Evolutionary conservation across 805 yeast genomes (phyloP).

Genomic region (Kazachstania bromeliacearum): DNA sequence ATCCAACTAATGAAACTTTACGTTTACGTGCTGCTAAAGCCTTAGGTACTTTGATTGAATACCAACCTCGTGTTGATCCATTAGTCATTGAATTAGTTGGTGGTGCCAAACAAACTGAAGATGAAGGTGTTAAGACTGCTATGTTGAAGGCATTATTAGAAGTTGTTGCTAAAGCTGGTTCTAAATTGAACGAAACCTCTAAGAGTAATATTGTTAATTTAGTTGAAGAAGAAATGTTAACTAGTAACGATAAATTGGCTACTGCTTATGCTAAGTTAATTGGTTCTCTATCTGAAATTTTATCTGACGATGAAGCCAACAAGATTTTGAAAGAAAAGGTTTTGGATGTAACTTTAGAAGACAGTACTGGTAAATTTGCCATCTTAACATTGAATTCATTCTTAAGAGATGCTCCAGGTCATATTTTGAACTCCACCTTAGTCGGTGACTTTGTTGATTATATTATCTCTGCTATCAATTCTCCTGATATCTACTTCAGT

Average conservation of each 20-base stretch:
- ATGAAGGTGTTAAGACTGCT: constrained; percentile 68
- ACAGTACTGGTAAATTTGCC: constrained; percentile 48
- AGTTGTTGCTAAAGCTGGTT: constrained; percentile 72
- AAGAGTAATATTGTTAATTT: constrained; percentile 58
- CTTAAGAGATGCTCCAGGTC: constrained; percentile 64
- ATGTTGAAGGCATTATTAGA: constrained; percentile 79
- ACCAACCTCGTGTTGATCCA: constrained; percentile 92
- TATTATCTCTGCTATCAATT: constrained; percentile 37
- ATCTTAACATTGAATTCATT: constrained; percentile 70
- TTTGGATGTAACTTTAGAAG: constrained; percentile 35
- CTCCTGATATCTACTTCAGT: constrained; percentile 41
- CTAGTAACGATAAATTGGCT: constrained; percentile 50
- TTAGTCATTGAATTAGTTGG: constrained; percentile 72
- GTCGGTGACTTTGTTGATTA: constrained; percentile 41
- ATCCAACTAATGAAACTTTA: constrained; percentile 59
- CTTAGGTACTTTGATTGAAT: constrained; percentile 74
- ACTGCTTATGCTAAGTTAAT: constrained; percentile 70
- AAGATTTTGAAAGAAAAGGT: constrained; percentile 53
- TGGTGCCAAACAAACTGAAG: constrained; percentile 60
- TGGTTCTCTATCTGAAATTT: constrained; percentile 64
- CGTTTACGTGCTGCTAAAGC: constrained; percentile 84
- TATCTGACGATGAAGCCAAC: constrained; percentile 54
- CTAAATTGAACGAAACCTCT: constrained; percentile 64
- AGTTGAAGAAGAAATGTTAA: constrained; percentile 60
- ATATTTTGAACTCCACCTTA: constrained; percentile 46